Conservation (phyloP, 208 protist genomes). For the Sergeia podlipaevii region DNA sequence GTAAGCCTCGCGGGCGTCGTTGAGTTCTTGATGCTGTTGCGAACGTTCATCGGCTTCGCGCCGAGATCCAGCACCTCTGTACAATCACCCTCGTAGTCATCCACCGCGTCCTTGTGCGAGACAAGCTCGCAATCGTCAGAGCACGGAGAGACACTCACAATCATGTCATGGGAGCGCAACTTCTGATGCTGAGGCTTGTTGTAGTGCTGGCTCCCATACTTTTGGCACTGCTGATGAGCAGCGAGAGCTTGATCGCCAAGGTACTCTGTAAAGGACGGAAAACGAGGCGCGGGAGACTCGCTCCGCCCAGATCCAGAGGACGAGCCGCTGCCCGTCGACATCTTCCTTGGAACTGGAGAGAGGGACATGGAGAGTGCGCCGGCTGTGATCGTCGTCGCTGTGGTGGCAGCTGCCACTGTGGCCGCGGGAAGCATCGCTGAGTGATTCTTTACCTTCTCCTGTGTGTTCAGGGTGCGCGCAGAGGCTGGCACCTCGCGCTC, state of each 20-base stretch:
- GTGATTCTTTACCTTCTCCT: neutral
- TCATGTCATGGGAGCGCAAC: neutral
- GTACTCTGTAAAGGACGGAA: conserved; percentile 71
- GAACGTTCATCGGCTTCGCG: neutral
- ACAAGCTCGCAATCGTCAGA: no score
- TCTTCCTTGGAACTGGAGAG: conserved; percentile 12
- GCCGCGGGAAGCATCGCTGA: neutral
- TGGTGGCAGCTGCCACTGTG: neutral
- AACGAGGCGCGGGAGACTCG: conserved; percentile 75
- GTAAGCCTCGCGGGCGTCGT: neutral
- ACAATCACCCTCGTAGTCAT: neutral
- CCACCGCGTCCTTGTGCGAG: conserved; percentile 1
- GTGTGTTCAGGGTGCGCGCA: conserved; percentile 5
- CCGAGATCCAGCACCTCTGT: conserved; percentile 15
- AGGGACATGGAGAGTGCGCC: conserved; percentile 6
- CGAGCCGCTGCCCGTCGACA: neutral
- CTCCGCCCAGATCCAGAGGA: conserved; percentile 16
- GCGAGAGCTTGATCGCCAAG: conserved; percentile 52
- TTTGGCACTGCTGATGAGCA: conserved; percentile 11
- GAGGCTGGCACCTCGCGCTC: conserved; percentile 12
- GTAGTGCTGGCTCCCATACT: conserved; percentile 14
- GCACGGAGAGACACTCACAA: conserved; percentile 35
- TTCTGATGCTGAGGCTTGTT: neutral
- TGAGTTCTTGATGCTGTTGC: neutral
- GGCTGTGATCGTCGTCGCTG: conserved; percentile 1